Percentiles rank a stretch among this genome's conserved stretches.
phyloP scores from a whole-genome alignment of 1,139 yeast species.

The Debaryomyces fabryi region DNA sequence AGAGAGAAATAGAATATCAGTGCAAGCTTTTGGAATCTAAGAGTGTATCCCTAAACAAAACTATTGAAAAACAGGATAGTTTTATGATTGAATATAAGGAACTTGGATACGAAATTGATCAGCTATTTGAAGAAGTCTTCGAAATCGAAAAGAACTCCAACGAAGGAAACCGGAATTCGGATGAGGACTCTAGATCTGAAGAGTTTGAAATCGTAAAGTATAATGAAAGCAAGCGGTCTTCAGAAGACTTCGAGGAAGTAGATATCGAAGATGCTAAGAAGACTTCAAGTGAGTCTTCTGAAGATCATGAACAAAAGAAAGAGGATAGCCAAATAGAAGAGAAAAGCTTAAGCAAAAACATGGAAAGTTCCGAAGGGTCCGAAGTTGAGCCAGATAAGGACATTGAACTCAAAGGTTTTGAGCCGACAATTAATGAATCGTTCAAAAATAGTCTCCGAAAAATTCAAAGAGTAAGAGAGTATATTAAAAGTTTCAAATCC shows the following conservation, averaged over 20 bases:
- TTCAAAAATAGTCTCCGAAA: background rate
- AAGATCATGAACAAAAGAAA: background rate
- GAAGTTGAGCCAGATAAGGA: background rate
- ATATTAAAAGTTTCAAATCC: background rate
- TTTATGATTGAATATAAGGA: background rate
- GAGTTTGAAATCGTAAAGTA: constrained; percentile 8
- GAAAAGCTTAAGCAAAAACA: background rate
- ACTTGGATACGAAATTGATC: constrained; percentile 1
- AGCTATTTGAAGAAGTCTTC: background rate
- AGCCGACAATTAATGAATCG: background rate
- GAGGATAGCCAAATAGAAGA: background rate
- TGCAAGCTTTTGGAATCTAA: background rate
- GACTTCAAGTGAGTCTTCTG: background rate
- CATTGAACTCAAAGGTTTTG: background rate
- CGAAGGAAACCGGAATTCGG: background rate
- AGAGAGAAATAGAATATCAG: background rate
- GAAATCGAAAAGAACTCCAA: background rate
- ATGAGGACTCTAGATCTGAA: constrained; percentile 4
- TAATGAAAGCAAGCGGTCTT: constrained; percentile 5
- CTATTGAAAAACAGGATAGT: background rate
- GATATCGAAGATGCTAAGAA: background rate
- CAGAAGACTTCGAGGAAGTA: constrained; percentile 10
- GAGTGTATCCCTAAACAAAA: background rate
- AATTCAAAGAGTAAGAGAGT: background rate
- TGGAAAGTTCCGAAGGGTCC: background rate